Conservation (phyloP, 805 yeast genomes). For the Candida chauliodis region DNA sequence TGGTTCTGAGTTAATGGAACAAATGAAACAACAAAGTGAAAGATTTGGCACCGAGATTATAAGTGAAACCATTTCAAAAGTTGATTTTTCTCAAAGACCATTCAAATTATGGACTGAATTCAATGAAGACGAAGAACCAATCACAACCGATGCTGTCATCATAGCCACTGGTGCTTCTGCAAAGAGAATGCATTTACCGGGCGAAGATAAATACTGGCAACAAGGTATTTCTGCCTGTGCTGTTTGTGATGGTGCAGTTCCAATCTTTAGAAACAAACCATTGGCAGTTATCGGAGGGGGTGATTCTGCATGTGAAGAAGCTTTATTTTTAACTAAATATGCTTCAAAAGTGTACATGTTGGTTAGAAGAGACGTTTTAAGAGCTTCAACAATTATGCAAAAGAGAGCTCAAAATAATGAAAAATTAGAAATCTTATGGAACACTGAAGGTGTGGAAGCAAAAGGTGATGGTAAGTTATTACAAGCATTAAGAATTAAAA, state of each 20-base stretch:
- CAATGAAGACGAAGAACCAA: slow-evolving; percentile 87
- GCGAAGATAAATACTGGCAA: slow-evolving; percentile 99
- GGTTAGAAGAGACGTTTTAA: slow-evolving; percentile 89
- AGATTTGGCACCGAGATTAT: slow-evolving; percentile 91
- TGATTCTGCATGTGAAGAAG: slow-evolving; percentile 99
- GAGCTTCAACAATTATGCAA: slow-evolving; percentile 97
- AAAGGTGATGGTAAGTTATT: slow-evolving; percentile 91
- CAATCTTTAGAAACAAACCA: slow-evolving; percentile 96
- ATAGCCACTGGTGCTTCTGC: slow-evolving; percentile 99
- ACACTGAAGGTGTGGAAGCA: slow-evolving; percentile 82
- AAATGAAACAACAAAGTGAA: slow-evolving; percentile 84
- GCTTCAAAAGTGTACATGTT: slow-evolving; percentile 93
- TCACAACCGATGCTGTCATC: slow-evolving; percentile 88
- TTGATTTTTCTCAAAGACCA: slow-evolving; percentile 83
- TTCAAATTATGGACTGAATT: slow-evolving; percentile 97
- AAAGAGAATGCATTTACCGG: slow-evolving; percentile 87
- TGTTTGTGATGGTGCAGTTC: slow-evolving; percentile 99
- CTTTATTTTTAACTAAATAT: slow-evolving; percentile 92
- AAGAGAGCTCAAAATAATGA: slow-evolving; percentile 82
- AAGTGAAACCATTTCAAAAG: slow-evolving; percentile 92
- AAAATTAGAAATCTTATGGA: slow-evolving; percentile 86
- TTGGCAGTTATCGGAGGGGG: slow-evolving; percentile 99
- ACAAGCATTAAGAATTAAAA: slow-evolving; percentile 58
- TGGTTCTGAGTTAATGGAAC: slow-evolving; percentile 87
- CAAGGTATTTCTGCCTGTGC: slow-evolving; percentile 99